Conservation (phyloP, 2,329 filamentous ascomycete genomes). For the Pseudocercospora cruenta region DNA sequence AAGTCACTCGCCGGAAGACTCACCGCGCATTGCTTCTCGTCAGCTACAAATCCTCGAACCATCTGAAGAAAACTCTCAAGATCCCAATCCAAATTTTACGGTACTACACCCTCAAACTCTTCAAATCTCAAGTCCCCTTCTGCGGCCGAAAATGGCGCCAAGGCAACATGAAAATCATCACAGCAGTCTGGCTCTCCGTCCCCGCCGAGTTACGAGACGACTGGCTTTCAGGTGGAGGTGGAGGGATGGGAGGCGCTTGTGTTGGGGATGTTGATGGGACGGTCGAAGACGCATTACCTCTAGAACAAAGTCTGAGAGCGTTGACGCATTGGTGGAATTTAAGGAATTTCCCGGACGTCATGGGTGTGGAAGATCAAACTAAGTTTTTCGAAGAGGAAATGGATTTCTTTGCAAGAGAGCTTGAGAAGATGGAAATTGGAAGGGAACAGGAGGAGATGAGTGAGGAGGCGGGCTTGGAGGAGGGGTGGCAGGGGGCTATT, state of each 20-base stretch:
- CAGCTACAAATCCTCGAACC: constrained; percentile 91
- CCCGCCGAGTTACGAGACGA: constrained; percentile 90
- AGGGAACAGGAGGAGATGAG: constrained; percentile 23
- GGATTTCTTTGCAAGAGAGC: constrained; percentile 54
- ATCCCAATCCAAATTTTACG: constrained; percentile 85
- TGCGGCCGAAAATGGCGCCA: constrained; percentile 98
- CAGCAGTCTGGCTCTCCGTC: constrained; percentile 92
- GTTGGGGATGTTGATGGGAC: constrained; percentile 80
- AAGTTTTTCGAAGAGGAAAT: constrained; percentile 48
- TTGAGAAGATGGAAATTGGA: constrained; percentile 54
- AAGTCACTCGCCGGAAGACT: constrained; percentile 93
- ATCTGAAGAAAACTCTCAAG: constrained; percentile 87
- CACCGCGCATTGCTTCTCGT: constrained; percentile 93
- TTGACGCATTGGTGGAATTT: constrained; percentile 96
- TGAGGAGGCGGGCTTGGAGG: constrained; percentile 28
- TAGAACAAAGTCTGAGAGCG: constrained; percentile 87
- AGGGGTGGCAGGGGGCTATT: constrained; percentile 32
- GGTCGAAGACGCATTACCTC: constrained; percentile 86
- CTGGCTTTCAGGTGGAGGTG: constrained; percentile 78
- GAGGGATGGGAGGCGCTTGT: constrained; percentile 42
- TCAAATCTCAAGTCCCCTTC: constrained; percentile 98
- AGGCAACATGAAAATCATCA: constrained; percentile 98
- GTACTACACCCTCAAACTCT: constrained; percentile 93
- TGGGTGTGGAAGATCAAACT: constrained; percentile 54
- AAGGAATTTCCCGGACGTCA: constrained; percentile 76